Conservation (phyloP, 163 green algal species). For the Chlamydomonas reinhardtii region DNA sequence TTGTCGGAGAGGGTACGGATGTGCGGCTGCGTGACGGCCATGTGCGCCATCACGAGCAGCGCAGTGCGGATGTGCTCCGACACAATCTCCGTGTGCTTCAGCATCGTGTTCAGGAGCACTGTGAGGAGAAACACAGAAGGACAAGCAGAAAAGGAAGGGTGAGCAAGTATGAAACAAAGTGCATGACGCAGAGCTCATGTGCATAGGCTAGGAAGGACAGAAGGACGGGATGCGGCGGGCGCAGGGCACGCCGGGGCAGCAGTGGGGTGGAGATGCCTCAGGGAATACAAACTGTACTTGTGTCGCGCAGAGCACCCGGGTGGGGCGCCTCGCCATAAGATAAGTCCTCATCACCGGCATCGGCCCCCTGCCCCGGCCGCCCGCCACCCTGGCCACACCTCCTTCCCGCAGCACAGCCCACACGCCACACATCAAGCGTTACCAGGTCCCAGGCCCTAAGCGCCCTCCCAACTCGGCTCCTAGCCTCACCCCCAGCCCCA, state of each 20-base stretch:
- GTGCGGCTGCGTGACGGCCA: conserved; percentile 72
- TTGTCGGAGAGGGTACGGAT: conserved; percentile 57
- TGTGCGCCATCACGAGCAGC: conserved; percentile 72
- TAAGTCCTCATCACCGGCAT: conserved; percentile 65
- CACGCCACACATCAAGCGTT: neutral
- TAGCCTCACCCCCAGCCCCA: too few relatives aligned
- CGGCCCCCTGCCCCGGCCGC: too few relatives aligned
- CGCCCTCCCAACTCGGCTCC: neutral
- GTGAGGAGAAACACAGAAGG: neutral
- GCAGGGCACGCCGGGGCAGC: too few relatives aligned
- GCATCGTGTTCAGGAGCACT: conserved; percentile 48
- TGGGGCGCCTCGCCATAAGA: conserved; percentile 34
- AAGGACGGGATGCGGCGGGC: too few relatives aligned
- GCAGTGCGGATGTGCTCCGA: conserved; percentile 51
- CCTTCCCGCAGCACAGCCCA: neutral
- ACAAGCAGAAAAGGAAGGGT: too few relatives aligned
- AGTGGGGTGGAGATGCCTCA: conserved; percentile 66
- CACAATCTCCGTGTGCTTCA: conserved; percentile 53
- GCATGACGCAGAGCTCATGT: too few relatives aligned
- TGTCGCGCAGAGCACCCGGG: conserved; percentile 26
- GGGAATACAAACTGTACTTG: conserved; percentile 91
- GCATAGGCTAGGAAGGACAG: too few relatives aligned
- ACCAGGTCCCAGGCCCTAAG: too few relatives aligned
- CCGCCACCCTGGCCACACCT: neutral
- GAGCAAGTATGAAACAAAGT: too few relatives aligned